Evolutionary conservation across 345 rosid genomes (phyloP).

Genomic region (Citrus medica): DNA sequence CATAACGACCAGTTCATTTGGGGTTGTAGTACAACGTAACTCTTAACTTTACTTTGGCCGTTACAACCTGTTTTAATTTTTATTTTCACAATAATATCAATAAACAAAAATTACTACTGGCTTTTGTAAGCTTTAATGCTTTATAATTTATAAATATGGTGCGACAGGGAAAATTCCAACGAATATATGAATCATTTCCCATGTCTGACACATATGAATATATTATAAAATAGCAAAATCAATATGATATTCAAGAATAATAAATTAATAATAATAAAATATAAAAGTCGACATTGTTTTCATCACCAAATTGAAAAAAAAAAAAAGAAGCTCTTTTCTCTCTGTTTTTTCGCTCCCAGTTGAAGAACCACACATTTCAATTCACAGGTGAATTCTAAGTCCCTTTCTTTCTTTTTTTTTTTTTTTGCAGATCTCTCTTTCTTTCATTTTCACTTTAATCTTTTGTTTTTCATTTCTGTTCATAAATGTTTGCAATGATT

Average conservation of each 20-base stretch:
- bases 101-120: no score
- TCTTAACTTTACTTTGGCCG: neutral
- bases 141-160: neutral
- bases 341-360: slow-evolving; percentile 1
- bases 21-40: neutral
- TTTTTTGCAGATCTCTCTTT: neutral
- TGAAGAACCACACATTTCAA: neutral
- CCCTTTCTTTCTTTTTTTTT: no score
- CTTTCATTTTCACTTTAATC: neutral
- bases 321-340: neutral
- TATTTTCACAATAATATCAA: no score
- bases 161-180: neutral
- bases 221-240: neutral
- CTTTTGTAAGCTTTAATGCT: neutral
- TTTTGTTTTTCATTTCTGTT: neutral
- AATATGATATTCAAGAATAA: neutral
- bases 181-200: neutral
- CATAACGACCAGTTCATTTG: neutral
- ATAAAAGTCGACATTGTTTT: neutral
- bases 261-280: no score
- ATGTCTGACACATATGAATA: neutral
- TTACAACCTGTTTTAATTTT: neutral
- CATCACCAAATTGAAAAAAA: neutral
- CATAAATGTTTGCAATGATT: neutral
- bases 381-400: slow-evolving; percentile 5